Evolutionary conservation across 1,284 basidiomycete genomes (phyloP).

Genomic region (Stereum hirsutum): DNA sequence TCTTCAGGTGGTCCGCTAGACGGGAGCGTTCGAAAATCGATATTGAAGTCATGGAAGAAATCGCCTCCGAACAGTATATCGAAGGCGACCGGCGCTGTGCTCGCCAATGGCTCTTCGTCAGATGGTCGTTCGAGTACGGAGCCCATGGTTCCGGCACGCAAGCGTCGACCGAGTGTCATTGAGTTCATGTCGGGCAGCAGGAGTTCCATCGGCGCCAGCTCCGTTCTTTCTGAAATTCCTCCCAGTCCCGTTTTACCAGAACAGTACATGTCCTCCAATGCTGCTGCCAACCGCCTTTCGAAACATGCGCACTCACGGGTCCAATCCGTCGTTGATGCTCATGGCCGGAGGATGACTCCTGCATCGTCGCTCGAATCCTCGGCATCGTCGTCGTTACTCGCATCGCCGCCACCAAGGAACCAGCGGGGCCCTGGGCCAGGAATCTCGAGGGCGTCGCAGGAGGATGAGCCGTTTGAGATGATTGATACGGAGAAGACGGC

Average conservation of each 20-base stretch:
- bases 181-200: conserved; percentile 17
- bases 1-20: conserved; percentile 11
- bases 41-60: conserved; percentile 56
- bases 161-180: conserved; percentile 29
- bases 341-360: conserved; percentile 12
- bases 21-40: conserved; percentile 50
- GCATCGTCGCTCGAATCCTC: conserved; percentile 6
- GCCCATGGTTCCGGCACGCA: conserved; percentile 17
- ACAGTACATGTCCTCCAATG: conserved; percentile 18
- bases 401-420: conserved; percentile 17
- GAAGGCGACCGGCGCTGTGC: conserved; percentile 14
- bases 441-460: conserved; percentile 20
- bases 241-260: conserved; percentile 33
- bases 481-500: conserved; percentile 17
- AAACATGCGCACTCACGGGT: conserved; percentile 19
- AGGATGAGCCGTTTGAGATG: conserved; percentile 26
- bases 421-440: conserved; percentile 16
- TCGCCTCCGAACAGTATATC: conserved; percentile 24
- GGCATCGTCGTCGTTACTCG: conserved; percentile 17
- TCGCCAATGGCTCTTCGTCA: conserved; percentile 13
- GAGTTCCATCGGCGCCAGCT: conserved; percentile 18
- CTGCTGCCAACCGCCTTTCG: too few species aligned
- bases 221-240: conserved; percentile 25
- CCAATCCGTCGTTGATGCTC: conserved; percentile 21
- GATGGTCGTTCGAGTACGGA: conserved; percentile 11